Evolutionary conservation across 2,329 filamentous ascomycete genomes (phyloP).

Genomic region (Didymella exigua): DNA sequence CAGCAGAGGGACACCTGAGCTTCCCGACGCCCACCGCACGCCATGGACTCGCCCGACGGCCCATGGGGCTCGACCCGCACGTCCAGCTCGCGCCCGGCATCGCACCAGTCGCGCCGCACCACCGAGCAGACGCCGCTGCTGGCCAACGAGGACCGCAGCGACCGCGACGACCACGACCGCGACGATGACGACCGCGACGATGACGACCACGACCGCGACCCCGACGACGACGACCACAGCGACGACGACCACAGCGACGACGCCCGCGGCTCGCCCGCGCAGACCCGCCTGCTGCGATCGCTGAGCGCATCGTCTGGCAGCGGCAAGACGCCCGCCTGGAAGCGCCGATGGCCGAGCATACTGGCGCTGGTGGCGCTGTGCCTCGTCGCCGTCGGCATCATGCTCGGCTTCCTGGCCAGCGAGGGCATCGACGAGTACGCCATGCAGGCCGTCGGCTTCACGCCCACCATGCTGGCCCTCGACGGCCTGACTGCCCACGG

Average conservation of each 20-base stretch:
- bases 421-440: slow-evolving; percentile 84
- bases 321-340: slow-evolving; percentile 40
- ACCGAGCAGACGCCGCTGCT: slow-evolving; percentile 52
- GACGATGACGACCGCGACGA: slow-evolving; percentile 23
- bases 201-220: slow-evolving; percentile 12
- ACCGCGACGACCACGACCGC: slow-evolving; percentile 30
- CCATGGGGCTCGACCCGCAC: slow-evolving; percentile 45
- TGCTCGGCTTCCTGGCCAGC: slow-evolving; percentile 84
- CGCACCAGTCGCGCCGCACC: slow-evolving; percentile 40
- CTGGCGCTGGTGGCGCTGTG: slow-evolving; percentile 73
- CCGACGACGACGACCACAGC: slow-evolving; percentile 8
- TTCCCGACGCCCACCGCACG: too few species aligned
- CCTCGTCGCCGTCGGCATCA: slow-evolving; percentile 67
- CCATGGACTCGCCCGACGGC: slow-evolving; percentile 44
- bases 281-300: slow-evolving; percentile 45
- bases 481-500: slow-evolving; percentile 82
- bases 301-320: slow-evolving; percentile 35
- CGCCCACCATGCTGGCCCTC: slow-evolving; percentile 82
- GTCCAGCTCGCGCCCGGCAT: slow-evolving; percentile 39
- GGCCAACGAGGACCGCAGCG: slow-evolving; percentile 31
- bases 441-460: slow-evolving; percentile 78
- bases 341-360: slow-evolving; percentile 75
- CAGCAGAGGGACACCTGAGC: too few species aligned
- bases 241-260: too few species aligned
- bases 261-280: slow-evolving; percentile 36